These are phyloP conservation scores for Themeda triandra DNA, from an alignment of 176 grass and related monocot species.

Conservation along the genomic window DNA sequence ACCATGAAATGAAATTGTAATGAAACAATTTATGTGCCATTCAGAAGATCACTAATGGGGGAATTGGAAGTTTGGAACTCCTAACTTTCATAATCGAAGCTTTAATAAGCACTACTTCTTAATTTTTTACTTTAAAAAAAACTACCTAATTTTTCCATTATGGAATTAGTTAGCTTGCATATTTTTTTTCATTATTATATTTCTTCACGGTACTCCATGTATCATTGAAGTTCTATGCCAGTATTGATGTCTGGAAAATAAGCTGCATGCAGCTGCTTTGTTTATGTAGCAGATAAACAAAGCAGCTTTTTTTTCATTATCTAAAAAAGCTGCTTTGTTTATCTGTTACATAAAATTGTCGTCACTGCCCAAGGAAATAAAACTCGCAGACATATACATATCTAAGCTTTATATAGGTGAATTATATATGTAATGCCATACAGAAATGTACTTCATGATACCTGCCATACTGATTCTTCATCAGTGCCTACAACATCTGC, in stretches of 20 bases:
- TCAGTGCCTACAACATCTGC: conserved; percentile 21
- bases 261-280: not conserved
- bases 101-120: not conserved
- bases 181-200: not conserved
- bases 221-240: not conserved
- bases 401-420: not conserved
- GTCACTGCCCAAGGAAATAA: not conserved
- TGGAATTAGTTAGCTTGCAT: not conserved
- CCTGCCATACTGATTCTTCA: conserved; percentile 64
- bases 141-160: not conserved
- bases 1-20: not conserved
- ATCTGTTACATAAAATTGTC: not conserved
- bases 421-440: not conserved
- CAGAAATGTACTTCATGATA: conserved; percentile 25
- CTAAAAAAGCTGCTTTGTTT: not conserved
- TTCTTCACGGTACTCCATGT: not conserved
- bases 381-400: not conserved
- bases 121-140: too few relatives aligned
- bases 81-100: not conserved
- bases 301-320: too few relatives aligned
- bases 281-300: too few relatives aligned
- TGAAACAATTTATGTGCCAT: not conserved
- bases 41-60: not conserved
- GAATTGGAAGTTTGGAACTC: not conserved
- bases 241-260: not conserved